Evolutionary conservation across 768 basidiomycete species (phyloP).

Genomic region (Tremella fuciformis): DNA sequence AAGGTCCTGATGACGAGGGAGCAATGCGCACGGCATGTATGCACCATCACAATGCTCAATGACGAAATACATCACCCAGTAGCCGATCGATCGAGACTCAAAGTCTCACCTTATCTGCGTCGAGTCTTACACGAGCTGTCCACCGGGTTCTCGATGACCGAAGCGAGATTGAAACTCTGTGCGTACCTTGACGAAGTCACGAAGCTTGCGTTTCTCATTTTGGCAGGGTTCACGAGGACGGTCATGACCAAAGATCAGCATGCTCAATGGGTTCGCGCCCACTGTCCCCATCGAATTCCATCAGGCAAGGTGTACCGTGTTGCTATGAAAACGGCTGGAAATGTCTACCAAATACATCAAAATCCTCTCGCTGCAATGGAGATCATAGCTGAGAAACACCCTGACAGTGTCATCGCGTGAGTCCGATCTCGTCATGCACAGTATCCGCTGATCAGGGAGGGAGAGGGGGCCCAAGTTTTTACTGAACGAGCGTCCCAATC

Average conservation of each 20-base stretch:
- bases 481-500: too few relatives aligned
- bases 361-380: conserved; percentile 13
- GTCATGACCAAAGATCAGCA: not conserved
- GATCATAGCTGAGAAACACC: conserved; percentile 5
- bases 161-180: not conserved
- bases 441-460: too few relatives aligned
- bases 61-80: not conserved
- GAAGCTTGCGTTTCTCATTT: not conserved
- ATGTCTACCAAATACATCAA: not conserved
- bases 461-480: too few relatives aligned
- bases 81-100: not conserved
- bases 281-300: conserved; percentile 12
- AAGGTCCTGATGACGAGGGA: conserved; percentile 8
- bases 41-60: not conserved
- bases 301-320: not conserved
- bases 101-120: conserved; percentile 12
- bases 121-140: conserved; percentile 9
- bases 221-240: conserved; percentile 1
- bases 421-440: not conserved
- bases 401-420: conserved; percentile 6
- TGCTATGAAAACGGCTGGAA: conserved; percentile 5
- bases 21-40: not conserved
- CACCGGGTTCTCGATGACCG: conserved; percentile 10
- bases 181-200: too few relatives aligned
- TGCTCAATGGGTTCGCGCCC: conserved; percentile 1